A percentile compares a stretch with the other conserved stretches of the same genome.
Conservation (phyloP, 768 basidiomycete genomes). For the Termitomyces sp. region DNA sequence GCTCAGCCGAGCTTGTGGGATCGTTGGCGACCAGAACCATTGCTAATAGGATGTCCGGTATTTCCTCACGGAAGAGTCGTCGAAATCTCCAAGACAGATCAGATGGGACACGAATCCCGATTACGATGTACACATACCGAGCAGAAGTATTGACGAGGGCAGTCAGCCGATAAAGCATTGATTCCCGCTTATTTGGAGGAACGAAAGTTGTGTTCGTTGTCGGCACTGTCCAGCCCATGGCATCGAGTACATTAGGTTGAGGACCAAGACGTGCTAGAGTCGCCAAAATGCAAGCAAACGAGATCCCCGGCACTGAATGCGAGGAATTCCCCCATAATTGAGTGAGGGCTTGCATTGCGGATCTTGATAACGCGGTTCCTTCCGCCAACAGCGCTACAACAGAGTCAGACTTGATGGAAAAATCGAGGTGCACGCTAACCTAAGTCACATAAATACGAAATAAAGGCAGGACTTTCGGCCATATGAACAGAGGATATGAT, state of each 20-base stretch:
- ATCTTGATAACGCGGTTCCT: slow-evolving; percentile 17
- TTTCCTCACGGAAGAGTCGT: slow-evolving; percentile 34
- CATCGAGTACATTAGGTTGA: slow-evolving; percentile 29
- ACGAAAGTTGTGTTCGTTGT: slow-evolving; percentile 13
- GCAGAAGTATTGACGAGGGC: slow-evolving; percentile 40
- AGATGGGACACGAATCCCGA: slow-evolving; percentile 2
- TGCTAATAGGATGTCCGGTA: slow-evolving; percentile 45
- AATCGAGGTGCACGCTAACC: slow-evolving; percentile 27
- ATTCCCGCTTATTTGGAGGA: slow-evolving; percentile 23
- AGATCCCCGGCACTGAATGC: slow-evolving; percentile 24
- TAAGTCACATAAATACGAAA: slow-evolving; percentile 39
- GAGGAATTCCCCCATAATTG: slow-evolving; percentile 27
- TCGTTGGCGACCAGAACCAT: slow-evolving; percentile 60
- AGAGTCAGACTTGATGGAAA: not conserved
- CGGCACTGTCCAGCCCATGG: slow-evolving; percentile 27
- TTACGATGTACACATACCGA: slow-evolving; percentile 34
- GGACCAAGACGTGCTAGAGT: slow-evolving; percentile 46
- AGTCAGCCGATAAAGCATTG: slow-evolving; percentile 39
- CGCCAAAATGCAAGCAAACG: slow-evolving; percentile 30
- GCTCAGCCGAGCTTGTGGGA: slow-evolving; percentile 37
- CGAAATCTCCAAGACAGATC: slow-evolving; percentile 26
- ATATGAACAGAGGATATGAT: slow-evolving; percentile 32
- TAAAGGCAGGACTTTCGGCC: slow-evolving; percentile 24
- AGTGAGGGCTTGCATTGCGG: slow-evolving; percentile 31
- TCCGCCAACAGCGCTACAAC: slow-evolving; percentile 26